A percentile compares a stretch with the other conserved stretches of the same genome.
Evolutionary conservation across 768 basidiomycete genomes (phyloP).

Genomic region (Exidia glandulosa): DNA sequence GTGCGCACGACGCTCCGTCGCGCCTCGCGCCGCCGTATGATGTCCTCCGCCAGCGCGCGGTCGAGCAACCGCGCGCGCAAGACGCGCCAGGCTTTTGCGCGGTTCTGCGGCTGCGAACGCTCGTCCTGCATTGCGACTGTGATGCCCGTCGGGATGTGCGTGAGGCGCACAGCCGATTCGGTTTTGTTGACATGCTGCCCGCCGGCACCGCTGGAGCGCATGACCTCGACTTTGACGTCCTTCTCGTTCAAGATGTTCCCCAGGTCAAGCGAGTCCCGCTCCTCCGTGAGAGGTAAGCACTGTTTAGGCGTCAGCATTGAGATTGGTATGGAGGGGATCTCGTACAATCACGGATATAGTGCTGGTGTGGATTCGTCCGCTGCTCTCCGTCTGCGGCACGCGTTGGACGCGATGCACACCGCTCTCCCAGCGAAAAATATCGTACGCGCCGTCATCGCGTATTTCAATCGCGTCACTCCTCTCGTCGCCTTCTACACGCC

Average conservation of each 20-base stretch:
- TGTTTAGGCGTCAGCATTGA: not conserved
- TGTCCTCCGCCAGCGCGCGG: slow-evolving; percentile 57
- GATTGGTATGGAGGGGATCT: slow-evolving; percentile 8
- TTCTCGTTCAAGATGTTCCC: slow-evolving; percentile 28
- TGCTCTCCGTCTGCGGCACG: slow-evolving; percentile 82
- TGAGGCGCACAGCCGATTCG: slow-evolving; percentile 91
- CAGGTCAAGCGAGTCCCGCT: slow-evolving; percentile 54
- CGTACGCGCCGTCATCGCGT: slow-evolving; percentile 68
- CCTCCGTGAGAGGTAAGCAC: slow-evolving; percentile 59
- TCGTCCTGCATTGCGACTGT: slow-evolving; percentile 98
- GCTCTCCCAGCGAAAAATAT: slow-evolving; percentile 76
- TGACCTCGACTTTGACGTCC: slow-evolving; percentile 85
- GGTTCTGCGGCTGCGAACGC: slow-evolving; percentile 95
- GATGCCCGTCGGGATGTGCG: slow-evolving; percentile 86
- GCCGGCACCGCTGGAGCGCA: slow-evolving; percentile 94
- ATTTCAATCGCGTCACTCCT: slow-evolving; percentile 52
- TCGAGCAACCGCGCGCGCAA: slow-evolving; percentile 80
- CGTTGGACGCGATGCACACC: slow-evolving; percentile 95
- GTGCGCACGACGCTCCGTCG: slow-evolving; percentile 67
- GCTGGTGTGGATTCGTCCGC: slow-evolving; percentile 84
- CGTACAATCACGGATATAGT: slow-evolving; percentile 78
- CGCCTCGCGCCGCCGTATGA: slow-evolving; percentile 55
- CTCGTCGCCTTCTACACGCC: slow-evolving; percentile 53
- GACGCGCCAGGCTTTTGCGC: slow-evolving; percentile 85
- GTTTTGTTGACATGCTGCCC: slow-evolving; percentile 99